A percentile compares a stretch with the other conserved stretches of the same genome.
Conservation (phyloP, 768 basidiomycete genomes). For the Tremella mesenterica region DNA sequence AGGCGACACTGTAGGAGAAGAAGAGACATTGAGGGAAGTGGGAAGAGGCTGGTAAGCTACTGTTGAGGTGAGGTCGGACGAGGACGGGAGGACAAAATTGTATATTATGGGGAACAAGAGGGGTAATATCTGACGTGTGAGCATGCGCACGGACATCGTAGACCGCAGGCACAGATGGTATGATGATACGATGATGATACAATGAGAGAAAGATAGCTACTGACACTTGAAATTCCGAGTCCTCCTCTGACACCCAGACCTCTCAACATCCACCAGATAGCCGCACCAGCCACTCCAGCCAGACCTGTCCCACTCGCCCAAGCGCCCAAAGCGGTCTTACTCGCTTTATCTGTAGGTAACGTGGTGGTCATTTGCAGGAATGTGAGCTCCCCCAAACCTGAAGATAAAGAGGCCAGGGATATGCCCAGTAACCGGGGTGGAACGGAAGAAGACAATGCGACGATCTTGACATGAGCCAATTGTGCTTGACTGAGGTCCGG, state of each 20-base stretch:
- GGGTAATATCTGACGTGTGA: slow-evolving; percentile 72
- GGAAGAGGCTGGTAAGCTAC: slow-evolving; percentile 21
- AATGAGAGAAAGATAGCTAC: background rate
- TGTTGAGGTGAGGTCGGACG: slow-evolving; percentile 45
- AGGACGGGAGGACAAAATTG: slow-evolving; percentile 66
- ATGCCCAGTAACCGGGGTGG: slow-evolving; percentile 70
- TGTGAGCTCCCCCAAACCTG: slow-evolving; percentile 87
- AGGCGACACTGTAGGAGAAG: slow-evolving; percentile 2
- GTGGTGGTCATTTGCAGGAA: slow-evolving; percentile 74
- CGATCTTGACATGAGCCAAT: slow-evolving; percentile 51
- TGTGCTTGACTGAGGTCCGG: background rate
- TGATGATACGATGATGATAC: background rate
- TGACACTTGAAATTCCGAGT: slow-evolving; percentile 54
- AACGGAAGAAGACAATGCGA: slow-evolving; percentile 63
- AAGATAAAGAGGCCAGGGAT: slow-evolving; percentile 72
- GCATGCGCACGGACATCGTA: no score
- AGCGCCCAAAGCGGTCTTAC: slow-evolving; percentile 75
- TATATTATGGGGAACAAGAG: slow-evolving; percentile 69
- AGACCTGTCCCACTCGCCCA: slow-evolving; percentile 92
- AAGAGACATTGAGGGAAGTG: slow-evolving; percentile 36
- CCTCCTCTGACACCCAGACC: slow-evolving; percentile 73
- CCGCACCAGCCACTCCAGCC: slow-evolving; percentile 84
- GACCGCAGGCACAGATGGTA: no score
- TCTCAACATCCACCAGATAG: slow-evolving; percentile 88
- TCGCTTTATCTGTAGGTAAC: slow-evolving; percentile 37